Conservation (phyloP, 805 yeast genomes). For the Metschnikowia borealis region DNA sequence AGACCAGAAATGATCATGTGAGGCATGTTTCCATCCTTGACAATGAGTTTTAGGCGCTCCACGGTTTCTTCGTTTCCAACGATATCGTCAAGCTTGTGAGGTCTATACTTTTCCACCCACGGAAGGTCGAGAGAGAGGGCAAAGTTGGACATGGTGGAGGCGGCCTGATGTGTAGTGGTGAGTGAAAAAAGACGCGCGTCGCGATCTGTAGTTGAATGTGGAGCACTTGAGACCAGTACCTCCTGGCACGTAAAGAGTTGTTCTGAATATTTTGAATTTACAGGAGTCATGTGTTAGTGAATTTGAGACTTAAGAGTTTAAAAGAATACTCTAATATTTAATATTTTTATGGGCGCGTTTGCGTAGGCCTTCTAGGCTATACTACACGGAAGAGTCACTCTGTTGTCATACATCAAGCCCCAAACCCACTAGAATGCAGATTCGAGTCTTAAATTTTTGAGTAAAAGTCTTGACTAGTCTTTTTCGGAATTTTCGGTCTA, state of each 20-base stretch:
- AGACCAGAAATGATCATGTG: slow-evolving; percentile 92
- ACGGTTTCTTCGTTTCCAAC: slow-evolving; percentile 94
- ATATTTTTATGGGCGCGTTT: no score
- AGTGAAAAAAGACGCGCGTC: slow-evolving; percentile 3
- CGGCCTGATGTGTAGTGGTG: background rate
- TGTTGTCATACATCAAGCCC: no score
- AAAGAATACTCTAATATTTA: no score
- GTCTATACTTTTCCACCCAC: slow-evolving; percentile 93
- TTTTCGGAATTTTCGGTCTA: no score
- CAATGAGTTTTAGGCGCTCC: slow-evolving; percentile 77
- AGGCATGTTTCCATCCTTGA: slow-evolving; percentile 93
- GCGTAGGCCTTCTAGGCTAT: no score
- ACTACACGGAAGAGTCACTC: no score
- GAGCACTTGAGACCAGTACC: background rate
- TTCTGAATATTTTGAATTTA: no score
- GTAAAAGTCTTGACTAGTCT: no score
- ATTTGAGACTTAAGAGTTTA: no score
- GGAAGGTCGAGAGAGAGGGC: slow-evolving; percentile 33
- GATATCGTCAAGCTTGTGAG: slow-evolving; percentile 69
- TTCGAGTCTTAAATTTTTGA: no score
- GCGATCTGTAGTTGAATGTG: background rate
- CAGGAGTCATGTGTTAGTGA: background rate
- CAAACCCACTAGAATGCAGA: no score
- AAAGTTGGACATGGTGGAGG: slow-evolving; percentile 5
- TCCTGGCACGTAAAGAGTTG: background rate